Base-by-base conservation (phyloP, 768 basidiomycete species). In the Xanthoconium purpureum region DNA sequence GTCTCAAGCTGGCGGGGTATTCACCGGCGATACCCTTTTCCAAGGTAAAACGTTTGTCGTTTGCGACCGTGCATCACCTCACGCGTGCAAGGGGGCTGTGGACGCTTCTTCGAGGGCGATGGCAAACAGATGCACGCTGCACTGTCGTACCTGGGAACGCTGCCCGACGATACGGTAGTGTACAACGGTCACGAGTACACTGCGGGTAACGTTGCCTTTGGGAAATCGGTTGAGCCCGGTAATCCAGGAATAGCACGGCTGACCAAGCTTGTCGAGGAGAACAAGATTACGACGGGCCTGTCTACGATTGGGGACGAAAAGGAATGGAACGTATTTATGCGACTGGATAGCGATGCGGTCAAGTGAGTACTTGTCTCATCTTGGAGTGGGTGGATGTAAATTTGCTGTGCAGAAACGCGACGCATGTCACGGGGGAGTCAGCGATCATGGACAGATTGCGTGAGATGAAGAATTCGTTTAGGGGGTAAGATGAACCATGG, bases 181-280 rank as follows among this genome's bases (percentile, higher is more conserved):
- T 93, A 90, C 76, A 85, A 85, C 64, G 95, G 96, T 0, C 95
- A 98, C 74, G 95, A 98, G 71, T 97, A 97, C 76, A 96, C 94
- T 7, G 74, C 74, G 3, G 81, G 82, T 37, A 94, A 80, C 63
- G 73, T 86, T 40, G 82, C 84, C 15, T 97, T 96, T 70, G 93
- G 78, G 3, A 80, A 76, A 61, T 71, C 76, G 35, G 71, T 93
- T 44, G 81, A 83, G 52, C 86, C 88, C 28, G 78, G 76, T 0
- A 93, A 89, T 67, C 55, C 76, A 24, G 88, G 77, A 3, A 70
- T 96, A 43, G 72, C 69, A 30, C 78, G 82, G 30, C 81, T 97
- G 32, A 75, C 74, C 8, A 74, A 80, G 43, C 75, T 92, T 18
- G 80, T 82, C 24, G 67, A 79, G 49, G 75, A 77, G 45, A 85